These are phyloP conservation scores for Blastobotrys aristatus DNA, from an alignment of 1,139 yeast species.

Conservation along the genomic window DNA sequence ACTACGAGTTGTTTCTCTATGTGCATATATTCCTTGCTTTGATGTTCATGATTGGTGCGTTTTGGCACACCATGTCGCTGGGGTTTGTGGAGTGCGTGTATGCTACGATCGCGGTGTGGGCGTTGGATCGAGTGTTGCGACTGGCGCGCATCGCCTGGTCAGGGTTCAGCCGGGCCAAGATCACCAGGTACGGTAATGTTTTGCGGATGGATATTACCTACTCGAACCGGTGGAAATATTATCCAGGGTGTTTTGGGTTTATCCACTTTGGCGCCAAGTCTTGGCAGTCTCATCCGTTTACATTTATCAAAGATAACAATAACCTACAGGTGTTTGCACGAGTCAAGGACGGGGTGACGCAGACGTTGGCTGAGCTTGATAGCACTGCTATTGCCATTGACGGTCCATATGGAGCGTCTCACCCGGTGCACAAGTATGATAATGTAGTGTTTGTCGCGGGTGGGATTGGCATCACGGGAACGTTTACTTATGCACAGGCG, in stretches of 20 bases:
- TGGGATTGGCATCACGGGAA: constrained; percentile 66
- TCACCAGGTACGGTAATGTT: constrained; percentile 28
- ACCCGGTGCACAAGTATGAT: constrained; percentile 49
- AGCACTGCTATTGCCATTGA: constrained; percentile 35
- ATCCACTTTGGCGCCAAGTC: constrained; percentile 45
- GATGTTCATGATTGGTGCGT: constrained; percentile 52
- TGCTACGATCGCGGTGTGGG: constrained; percentile 39
- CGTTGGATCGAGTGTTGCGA: constrained; percentile 38
- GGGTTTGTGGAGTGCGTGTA: constrained; percentile 35
- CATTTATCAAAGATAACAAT: constrained; percentile 38
- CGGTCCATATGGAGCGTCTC: constrained; percentile 53
- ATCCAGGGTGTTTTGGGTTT: constrained; percentile 58
- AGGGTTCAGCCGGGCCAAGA: constrained; percentile 40
- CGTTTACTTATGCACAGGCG: constrained; percentile 23
- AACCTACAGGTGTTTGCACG: constrained; percentile 32
- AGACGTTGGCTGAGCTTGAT: not conserved
- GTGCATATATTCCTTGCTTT: constrained; percentile 56
- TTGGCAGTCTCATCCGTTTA: constrained; percentile 67
- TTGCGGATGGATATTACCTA: constrained; percentile 29
- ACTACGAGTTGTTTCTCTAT: constrained; percentile 43
- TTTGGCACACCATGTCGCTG: constrained; percentile 44
- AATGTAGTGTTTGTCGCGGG: constrained; percentile 50
- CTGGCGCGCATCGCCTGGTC: constrained; percentile 36
- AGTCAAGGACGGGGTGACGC: constrained; percentile 22
- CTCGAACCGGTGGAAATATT: constrained; percentile 37